A percentile compares a stretch with the other conserved stretches of the same genome.
Conservation (phyloP, 2,329 filamentous ascomycete genomes). For the Trichoderma koningii region DNA sequence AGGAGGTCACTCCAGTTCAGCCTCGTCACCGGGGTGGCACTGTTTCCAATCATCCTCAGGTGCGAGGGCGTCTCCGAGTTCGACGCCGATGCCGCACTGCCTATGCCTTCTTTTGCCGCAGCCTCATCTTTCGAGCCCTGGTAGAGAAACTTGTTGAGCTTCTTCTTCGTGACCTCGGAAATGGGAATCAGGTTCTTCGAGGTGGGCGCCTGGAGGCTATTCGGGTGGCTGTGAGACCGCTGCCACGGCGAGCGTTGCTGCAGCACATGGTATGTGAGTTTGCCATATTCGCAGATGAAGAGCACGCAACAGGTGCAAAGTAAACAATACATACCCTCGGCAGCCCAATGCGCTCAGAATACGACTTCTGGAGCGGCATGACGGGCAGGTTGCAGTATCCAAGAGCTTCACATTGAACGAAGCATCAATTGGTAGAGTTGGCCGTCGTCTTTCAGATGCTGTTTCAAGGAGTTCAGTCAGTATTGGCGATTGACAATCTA, state of each 20-base stretch:
- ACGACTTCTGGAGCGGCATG: slow-evolving; percentile 48
- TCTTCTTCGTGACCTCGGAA: slow-evolving; percentile 61
- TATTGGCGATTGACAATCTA: neutral
- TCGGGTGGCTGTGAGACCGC: slow-evolving; percentile 55
- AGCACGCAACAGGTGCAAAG: slow-evolving; percentile 14
- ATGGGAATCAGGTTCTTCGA: slow-evolving; percentile 50
- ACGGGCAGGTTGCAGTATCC: slow-evolving; percentile 28
- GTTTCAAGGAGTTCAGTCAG: neutral
- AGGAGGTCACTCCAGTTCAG: slow-evolving; percentile 62
- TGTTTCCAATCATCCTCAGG: slow-evolving; percentile 32
- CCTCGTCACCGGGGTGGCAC: slow-evolving; percentile 52
- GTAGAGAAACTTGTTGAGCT: slow-evolving; percentile 59
- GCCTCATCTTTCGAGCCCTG: slow-evolving; percentile 33
- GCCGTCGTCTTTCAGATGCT: neutral
- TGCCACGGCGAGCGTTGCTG: slow-evolving; percentile 53
- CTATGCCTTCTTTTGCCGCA: slow-evolving; percentile 27
- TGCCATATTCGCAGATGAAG: neutral
- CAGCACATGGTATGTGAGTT: slow-evolving; percentile 5
- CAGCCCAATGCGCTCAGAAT: slow-evolving; percentile 41
- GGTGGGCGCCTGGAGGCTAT: slow-evolving; percentile 41
- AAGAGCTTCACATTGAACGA: slow-evolving; percentile 30
- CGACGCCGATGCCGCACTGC: neutral
- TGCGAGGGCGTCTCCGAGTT: slow-evolving; percentile 26
- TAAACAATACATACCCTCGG: slow-evolving; percentile 38
- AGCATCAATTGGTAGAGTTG: slow-evolving; percentile 19